phyloP scores from a whole-genome alignment of 768 basidiomycete species.

The Cystobasidium onofrii region DNA sequence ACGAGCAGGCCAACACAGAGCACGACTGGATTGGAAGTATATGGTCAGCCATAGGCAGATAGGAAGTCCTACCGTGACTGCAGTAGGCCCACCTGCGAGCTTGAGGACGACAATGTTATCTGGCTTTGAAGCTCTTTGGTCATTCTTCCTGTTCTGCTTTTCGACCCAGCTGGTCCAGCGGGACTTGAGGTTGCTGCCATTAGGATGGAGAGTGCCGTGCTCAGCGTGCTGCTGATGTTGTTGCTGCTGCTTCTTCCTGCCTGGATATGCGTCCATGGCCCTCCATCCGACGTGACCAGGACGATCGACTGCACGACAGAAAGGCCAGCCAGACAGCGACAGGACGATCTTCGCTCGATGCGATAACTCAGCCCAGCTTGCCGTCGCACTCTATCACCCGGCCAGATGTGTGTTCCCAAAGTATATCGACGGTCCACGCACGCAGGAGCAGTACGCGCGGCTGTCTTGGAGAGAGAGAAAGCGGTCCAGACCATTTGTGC shows the following conservation, averaged over 20 bases:
- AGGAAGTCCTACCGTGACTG: too few relatives aligned
- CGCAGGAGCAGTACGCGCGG: too few relatives aligned
- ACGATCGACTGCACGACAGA: background rate
- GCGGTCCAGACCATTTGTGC: too few relatives aligned
- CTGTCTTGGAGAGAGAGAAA: too few relatives aligned
- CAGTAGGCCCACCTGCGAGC: constrained; percentile 16
- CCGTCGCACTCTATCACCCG: too few relatives aligned
- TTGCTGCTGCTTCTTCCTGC: background rate
- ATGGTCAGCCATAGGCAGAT: too few relatives aligned
- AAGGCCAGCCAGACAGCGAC: too few relatives aligned
- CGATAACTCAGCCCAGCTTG: too few relatives aligned
- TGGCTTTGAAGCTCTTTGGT: background rate
- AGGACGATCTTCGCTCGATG: too few relatives aligned
- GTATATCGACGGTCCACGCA: too few relatives aligned
- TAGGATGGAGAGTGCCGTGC: background rate
- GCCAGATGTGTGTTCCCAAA: too few relatives aligned
- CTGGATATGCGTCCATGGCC: background rate
- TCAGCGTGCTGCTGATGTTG: background rate
- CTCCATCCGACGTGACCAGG: background rate
- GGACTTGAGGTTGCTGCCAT: background rate
- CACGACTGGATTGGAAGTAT: background rate
- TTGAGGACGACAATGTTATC: background rate
- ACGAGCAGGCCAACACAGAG: constrained; percentile 30
- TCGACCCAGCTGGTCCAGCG: background rate
- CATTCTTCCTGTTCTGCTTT: constrained; percentile 3